Evolutionary conservation across 331 rosid species (phyloP), one percentile per base, ranked within the genome.

Genomic region (Stylosanthes scabra): DNA sequence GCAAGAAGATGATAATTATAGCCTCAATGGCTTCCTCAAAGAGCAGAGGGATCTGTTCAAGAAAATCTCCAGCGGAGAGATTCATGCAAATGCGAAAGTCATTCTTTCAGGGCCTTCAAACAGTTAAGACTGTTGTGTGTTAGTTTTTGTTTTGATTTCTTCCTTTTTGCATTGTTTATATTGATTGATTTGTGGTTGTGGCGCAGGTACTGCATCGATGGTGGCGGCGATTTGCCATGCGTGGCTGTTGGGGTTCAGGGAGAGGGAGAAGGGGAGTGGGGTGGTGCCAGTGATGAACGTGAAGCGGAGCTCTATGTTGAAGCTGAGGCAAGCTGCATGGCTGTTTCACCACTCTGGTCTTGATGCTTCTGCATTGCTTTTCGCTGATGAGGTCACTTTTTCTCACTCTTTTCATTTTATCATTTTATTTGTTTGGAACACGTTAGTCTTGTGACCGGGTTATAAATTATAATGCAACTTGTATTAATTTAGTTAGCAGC

Each of bases 181-280:
- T n/a, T 66, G 46, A 57, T 54, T 31, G 58, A 13, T 70, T 15
- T 9, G 11, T 54, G 20, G 61, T 28, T 28, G 63, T 39, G 50
- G 78, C 82, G 78, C 69, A 90, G 96, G 96, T 80, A 82, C 93
- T 6, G 83, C 96, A 68, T 88, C 98, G 6, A 90, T 93, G 97
- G 92, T 86, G 62, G 92, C 96, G 1, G 87, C 96, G 8, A 80
- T 93, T 71, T 93, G 98, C 60, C 89, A 89, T 7, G 84, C 93
- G 2, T 93, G 97, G 97, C 71, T 93, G 7, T 62, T 86, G 81
- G 87, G 82, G 76, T 77, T 83, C 67, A 82, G 90, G 59, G 46
- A 73, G 71, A 86, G 56, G 75, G 86, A 80, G 79, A 80, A 62
- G 2, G 82, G 31, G 2, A 71, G 80, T 14, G 76, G 75, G 42